Conservation (phyloP, 2,329 filamentous ascomycete genomes). For the Golovinomyces cichoracearum region DNA sequence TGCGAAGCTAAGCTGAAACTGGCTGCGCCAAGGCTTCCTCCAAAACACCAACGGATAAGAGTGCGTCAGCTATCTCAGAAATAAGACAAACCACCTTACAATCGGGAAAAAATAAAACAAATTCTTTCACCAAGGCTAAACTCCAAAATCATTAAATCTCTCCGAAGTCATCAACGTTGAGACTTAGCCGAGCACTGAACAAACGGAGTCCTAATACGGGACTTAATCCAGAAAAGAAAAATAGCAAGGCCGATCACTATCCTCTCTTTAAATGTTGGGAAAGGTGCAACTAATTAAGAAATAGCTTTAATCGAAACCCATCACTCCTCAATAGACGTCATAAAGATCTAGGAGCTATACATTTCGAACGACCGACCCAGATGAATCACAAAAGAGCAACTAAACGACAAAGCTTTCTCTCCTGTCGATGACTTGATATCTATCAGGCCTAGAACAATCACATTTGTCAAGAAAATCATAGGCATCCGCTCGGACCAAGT, state of each 20-base stretch:
- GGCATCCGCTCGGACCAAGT: background rate
- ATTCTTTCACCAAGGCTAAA: too few relatives aligned
- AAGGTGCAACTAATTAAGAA: background rate
- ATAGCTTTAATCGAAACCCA: background rate
- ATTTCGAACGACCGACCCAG: background rate
- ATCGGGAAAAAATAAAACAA: background rate
- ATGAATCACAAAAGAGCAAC: background rate
- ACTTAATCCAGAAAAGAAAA: background rate
- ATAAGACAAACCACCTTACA: background rate
- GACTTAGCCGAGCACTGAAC: background rate
- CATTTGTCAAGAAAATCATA: background rate
- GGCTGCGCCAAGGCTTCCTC: background rate
- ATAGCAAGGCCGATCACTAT: background rate
- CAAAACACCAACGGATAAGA: background rate
- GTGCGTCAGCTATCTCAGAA: background rate
- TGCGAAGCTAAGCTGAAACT: background rate
- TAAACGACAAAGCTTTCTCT: background rate
- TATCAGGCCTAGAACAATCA: background rate
- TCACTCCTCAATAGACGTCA: background rate
- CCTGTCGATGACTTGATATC: background rate
- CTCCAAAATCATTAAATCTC: too few relatives aligned
- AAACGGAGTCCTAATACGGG: background rate
- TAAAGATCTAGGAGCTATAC: background rate
- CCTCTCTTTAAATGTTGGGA: background rate
- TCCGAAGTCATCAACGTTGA: background rate